Conservation (phyloP, 345 rosid genomes). For the Hirschfeldia incana region DNA sequence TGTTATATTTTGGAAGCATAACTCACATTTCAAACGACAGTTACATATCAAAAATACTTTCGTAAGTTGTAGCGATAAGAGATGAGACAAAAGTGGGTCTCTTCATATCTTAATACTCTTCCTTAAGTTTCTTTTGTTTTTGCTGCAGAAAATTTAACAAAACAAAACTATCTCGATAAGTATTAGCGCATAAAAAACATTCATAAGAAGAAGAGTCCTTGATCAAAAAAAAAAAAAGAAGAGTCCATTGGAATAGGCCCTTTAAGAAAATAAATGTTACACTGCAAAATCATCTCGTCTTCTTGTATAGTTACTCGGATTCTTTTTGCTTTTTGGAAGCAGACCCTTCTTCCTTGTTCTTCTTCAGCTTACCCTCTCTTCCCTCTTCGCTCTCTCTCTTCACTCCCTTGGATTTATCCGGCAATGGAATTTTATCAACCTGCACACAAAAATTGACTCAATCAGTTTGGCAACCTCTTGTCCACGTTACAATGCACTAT, state of each 20-base stretch:
- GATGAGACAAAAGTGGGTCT: background rate
- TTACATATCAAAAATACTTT: background rate
- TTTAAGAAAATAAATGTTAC: constrained; percentile 2
- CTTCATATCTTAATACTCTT: background rate
- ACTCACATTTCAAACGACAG: background rate
- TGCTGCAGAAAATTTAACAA: background rate
- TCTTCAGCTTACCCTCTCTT: constrained; percentile 64
- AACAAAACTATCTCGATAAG: constrained; percentile 8
- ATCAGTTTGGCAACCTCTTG: background rate
- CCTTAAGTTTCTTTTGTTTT: background rate
- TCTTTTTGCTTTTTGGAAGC: constrained; percentile 64
- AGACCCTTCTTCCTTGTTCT: constrained; percentile 37
- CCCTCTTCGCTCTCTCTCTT: constrained; percentile 69
- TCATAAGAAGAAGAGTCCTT: background rate
- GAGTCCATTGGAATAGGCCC: background rate
- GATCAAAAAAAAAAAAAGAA: no score
- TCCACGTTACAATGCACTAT: background rate
- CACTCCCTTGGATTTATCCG: constrained; percentile 76
- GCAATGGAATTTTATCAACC: constrained; percentile 64
- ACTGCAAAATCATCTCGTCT: constrained; percentile 16
- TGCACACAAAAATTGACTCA: constrained; percentile 24
- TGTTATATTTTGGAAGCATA: no score
- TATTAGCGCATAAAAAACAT: constrained; percentile 15
- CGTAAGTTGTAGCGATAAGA: background rate
- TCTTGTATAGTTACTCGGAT: constrained; percentile 39